These are phyloP conservation scores for Tritrichomonas musculus DNA, from an alignment of 208 protist species.

Conservation along the genomic window DNA sequence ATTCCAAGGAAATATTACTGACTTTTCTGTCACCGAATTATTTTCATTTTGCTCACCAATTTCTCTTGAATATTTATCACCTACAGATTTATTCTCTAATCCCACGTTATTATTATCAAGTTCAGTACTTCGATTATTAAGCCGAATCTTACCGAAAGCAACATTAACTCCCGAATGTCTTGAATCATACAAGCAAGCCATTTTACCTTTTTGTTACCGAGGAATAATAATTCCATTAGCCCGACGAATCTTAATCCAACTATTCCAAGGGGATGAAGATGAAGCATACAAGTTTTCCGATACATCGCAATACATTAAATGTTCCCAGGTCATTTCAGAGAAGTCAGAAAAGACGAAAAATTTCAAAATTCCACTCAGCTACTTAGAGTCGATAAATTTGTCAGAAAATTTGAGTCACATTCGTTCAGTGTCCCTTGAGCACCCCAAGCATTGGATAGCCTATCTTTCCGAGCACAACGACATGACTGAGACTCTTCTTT, in stretches of 20 bases:
- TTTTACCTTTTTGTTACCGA: background rate
- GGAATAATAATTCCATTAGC: background rate
- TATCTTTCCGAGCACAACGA: background rate
- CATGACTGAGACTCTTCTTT: background rate
- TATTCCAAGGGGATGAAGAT: slow-evolving; percentile 16
- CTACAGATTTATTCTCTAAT: background rate
- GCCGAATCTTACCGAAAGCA: background rate
- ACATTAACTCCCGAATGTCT: background rate
- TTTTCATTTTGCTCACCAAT: slow-evolving; percentile 23
- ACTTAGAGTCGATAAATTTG: background rate
- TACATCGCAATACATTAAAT: background rate
- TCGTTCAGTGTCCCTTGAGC: background rate
- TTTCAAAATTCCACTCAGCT: background rate
- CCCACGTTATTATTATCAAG: background rate
- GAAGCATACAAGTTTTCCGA: background rate
- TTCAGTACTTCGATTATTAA: background rate
- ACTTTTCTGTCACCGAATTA: background rate
- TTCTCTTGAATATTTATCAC: background rate
- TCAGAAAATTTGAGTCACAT: background rate
- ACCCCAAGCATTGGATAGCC: background rate
- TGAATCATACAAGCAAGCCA: background rate
- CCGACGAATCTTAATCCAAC: background rate
- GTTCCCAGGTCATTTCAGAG: background rate
- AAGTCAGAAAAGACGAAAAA: background rate
- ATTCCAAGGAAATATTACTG: background rate